Conservation (phyloP, 208 protist genomes). For the Trypanosoma vivax region DNA sequence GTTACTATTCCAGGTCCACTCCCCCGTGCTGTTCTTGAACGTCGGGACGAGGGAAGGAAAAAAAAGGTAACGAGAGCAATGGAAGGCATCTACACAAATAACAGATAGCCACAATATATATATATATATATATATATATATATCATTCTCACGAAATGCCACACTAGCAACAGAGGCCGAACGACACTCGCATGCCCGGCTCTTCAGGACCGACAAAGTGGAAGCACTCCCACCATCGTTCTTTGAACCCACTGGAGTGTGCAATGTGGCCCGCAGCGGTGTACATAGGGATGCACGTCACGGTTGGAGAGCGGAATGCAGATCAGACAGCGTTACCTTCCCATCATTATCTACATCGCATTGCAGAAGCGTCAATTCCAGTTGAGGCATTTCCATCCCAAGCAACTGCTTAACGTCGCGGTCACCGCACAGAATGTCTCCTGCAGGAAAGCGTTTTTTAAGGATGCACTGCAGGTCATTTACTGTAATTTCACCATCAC, state of each 20-base stretch:
- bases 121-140: too few species aligned
- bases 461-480: conserved; percentile 37
- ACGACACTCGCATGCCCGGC: too few species aligned
- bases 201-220: too few species aligned
- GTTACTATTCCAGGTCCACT: background rate
- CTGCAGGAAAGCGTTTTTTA: conserved; percentile 21
- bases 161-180: too few species aligned
- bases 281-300: conserved; percentile 7
- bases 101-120: too few species aligned
- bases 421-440: conserved; percentile 29
- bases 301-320: conserved; percentile 31
- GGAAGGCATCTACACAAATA: background rate
- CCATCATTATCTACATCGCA: conserved; percentile 69
- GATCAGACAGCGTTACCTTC: conserved; percentile 42
- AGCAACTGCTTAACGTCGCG: conserved; percentile 32
- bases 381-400: conserved; percentile 47
- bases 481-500: conserved; percentile 45
- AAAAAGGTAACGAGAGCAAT: background rate
- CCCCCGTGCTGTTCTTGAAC: background rate
- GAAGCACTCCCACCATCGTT: background rate
- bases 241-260: background rate
- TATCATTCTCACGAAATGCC: too few species aligned
- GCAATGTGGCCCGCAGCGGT: background rate
- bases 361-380: conserved; percentile 40
- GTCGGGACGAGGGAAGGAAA: background rate